phyloP scores from a whole-genome alignment of 208 protist genomes.

The Eutreptiella sp. region DNA sequence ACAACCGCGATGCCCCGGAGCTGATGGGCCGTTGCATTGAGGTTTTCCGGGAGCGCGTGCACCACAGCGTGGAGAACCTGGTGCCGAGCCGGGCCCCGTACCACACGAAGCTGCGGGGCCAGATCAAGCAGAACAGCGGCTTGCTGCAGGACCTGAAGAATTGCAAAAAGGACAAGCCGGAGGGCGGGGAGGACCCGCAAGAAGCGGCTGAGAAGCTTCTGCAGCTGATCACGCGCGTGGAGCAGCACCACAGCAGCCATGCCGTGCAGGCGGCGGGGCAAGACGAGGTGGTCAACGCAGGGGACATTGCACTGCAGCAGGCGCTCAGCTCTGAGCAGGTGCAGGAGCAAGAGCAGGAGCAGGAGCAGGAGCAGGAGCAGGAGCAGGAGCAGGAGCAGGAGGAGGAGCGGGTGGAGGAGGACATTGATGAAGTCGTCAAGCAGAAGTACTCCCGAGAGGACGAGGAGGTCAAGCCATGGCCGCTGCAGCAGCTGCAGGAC shows the following conservation, averaged over 20 bases:
- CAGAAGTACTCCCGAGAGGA: conserved; percentile 39
- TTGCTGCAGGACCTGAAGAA: no score
- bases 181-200: conserved; percentile 11
- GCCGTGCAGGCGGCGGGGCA: conserved; percentile 34
- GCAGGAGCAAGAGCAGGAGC: conserved; percentile 33
- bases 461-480: conserved; percentile 34
- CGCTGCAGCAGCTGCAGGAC: conserved; percentile 18
- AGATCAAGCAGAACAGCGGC: no score
- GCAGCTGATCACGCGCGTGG: neutral
- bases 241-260: conserved; percentile 14
- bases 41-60: conserved; percentile 16
- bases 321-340: conserved; percentile 47
- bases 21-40: no score
- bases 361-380: conserved; percentile 31
- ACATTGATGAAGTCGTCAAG: conserved; percentile 53
- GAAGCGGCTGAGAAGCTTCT: conserved; percentile 24
- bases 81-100: no score
- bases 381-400: conserved; percentile 37
- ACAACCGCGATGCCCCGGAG: no score
- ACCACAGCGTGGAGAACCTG: no score
- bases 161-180: no score
- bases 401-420: conserved; percentile 45
- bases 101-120: no score
- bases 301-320: conserved; percentile 52
- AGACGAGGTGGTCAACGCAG: conserved; percentile 29